Evolutionary conservation across 257 asterid species (phyloP).

Genomic region (Scutellaria baicalensis): DNA sequence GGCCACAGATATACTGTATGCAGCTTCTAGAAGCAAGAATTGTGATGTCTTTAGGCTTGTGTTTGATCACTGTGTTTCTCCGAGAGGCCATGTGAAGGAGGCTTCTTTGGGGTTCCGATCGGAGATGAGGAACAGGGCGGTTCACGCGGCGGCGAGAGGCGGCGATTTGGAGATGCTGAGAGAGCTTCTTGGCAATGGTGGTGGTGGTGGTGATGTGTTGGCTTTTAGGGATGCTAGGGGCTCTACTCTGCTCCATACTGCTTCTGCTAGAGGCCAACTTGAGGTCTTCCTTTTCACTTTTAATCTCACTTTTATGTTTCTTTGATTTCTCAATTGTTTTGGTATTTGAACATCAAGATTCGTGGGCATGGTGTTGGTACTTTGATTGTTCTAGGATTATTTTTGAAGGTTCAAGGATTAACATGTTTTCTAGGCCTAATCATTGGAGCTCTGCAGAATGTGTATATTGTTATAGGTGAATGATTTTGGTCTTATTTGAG

Average conservation of each 20-base stretch:
- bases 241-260: constrained; percentile 73
- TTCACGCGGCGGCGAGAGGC: constrained; percentile 87
- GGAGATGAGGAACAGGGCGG: constrained; percentile 69
- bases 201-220: constrained; percentile 46
- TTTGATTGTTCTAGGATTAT: too few relatives aligned
- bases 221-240: constrained; percentile 66
- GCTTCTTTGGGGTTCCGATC: constrained; percentile 30
- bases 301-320: too few relatives aligned
- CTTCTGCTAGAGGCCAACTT: constrained; percentile 70
- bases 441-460: too few relatives aligned
- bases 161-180: constrained; percentile 59
- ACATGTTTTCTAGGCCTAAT: too few relatives aligned
- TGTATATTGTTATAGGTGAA: too few relatives aligned
- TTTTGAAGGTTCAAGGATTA: too few relatives aligned
- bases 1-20: constrained; percentile 74
- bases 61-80: constrained; percentile 34
- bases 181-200: constrained; percentile 40
- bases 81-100: constrained; percentile 18
- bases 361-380: too few relatives aligned
- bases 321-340: too few relatives aligned
- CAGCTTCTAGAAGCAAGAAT: constrained; percentile 69
- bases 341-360: too few relatives aligned
- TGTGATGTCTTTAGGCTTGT: constrained; percentile 52
- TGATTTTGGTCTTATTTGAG: too few relatives aligned
- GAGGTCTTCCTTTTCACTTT: constrained; percentile 34